These are phyloP conservation scores for Phaeosphaeriaceae sp. DNA, from an alignment of 2,329 filamentous ascomycete genomes.

Conservation along the genomic window DNA sequence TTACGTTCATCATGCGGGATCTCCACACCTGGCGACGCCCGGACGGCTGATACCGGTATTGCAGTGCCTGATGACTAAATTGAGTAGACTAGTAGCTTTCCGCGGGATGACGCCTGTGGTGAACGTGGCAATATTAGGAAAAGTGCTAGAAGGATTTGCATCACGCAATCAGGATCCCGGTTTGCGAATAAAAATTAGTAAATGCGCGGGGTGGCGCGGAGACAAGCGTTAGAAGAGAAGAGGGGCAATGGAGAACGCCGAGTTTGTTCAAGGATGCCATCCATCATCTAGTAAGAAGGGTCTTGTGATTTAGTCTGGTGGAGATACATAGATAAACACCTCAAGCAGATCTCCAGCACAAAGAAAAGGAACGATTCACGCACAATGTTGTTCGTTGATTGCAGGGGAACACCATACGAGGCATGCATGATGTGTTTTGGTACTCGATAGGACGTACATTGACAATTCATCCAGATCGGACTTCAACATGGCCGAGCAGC, in stretches of 20 bases:
- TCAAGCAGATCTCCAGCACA: background rate
- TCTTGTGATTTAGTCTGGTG: too few species aligned
- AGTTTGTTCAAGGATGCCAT: background rate
- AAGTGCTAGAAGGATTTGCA: background rate
- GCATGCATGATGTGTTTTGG: constrained; percentile 35
- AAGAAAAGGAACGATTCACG: background rate
- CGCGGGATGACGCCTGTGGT: background rate
- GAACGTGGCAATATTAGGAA: background rate
- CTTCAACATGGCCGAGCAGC: constrained; percentile 54
- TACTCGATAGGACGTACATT: background rate
- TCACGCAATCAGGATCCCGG: background rate
- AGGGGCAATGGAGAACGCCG: constrained; percentile 3
- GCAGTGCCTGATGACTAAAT: background rate
- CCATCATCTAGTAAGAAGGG: too few species aligned
- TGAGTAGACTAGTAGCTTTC: background rate
- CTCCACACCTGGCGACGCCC: too few species aligned
- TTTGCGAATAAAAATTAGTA: background rate
- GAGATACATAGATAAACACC: too few species aligned
- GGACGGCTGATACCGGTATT: background rate
- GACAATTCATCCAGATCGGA: constrained; percentile 53
- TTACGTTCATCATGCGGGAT: too few species aligned
- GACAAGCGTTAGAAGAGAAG: constrained; percentile 15
- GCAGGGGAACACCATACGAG: constrained; percentile 53
- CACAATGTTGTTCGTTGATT: constrained; percentile 49
- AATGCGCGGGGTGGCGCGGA: constrained; percentile 18